Conservation (phyloP, 1,284 basidiomycete genomes). For the Moesziomyces sp. region DNA sequence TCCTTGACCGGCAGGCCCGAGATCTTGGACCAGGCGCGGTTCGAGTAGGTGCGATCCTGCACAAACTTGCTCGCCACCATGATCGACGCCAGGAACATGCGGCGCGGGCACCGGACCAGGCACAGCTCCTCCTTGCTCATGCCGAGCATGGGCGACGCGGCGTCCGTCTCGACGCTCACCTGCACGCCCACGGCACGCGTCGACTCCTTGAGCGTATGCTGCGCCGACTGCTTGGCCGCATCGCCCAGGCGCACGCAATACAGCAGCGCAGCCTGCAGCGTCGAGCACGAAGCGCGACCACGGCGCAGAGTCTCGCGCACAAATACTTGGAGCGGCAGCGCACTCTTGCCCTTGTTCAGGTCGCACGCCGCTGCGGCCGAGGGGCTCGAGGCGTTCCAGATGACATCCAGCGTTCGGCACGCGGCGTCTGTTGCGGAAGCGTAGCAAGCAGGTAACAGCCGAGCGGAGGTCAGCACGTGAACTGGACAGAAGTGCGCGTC, state of each 20-base stretch:
- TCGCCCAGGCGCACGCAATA: conserved; percentile 58
- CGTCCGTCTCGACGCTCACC: conserved; percentile 17
- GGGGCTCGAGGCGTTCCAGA: conserved; percentile 44
- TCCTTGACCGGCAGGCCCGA: conserved; percentile 69
- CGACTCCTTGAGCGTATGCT: conserved; percentile 24
- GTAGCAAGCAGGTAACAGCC: not conserved
- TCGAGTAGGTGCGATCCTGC: conserved; percentile 91
- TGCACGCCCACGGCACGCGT: conserved; percentile 16
- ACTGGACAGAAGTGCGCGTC: no score
- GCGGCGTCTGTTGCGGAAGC: conserved; percentile 31
- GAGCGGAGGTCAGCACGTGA: conserved; percentile 11
- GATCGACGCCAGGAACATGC: conserved; percentile 86
- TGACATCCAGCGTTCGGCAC: conserved; percentile 43
- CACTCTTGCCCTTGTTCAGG: conserved; percentile 41
- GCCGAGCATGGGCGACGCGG: conserved; percentile 33
- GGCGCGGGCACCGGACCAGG: conserved; percentile 75
- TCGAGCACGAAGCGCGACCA: conserved; percentile 63
- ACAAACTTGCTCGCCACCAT: conserved; percentile 91
- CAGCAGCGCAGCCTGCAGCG: conserved; percentile 62
- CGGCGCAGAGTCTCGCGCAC: conserved; percentile 65
- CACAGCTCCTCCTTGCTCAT: conserved; percentile 40
- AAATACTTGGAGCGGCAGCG: conserved; percentile 60
- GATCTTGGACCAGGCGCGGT: conserved; percentile 84
- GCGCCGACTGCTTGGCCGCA: conserved; percentile 25
- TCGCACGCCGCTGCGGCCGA: conserved; percentile 34